Percentiles rank a stretch among this genome's conserved stretches.
These are phyloP conservation scores for Thelonectria rubi DNA, from an alignment of 2,329 filamentous ascomycete species.

Conservation along the genomic window DNA sequence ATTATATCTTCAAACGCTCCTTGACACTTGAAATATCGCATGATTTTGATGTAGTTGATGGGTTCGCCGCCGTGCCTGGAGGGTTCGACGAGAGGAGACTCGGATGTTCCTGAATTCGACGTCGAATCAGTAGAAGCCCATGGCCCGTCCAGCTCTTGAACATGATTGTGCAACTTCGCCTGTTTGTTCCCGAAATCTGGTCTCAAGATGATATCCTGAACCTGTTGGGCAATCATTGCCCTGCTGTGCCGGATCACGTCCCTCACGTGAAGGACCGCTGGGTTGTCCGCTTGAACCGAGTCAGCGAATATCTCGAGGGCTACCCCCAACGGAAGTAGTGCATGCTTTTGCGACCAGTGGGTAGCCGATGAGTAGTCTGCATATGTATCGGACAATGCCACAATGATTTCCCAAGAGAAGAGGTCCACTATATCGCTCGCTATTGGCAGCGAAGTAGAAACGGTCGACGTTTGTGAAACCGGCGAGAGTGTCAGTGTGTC, in stretches of 20 bases:
- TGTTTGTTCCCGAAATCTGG: background rate
- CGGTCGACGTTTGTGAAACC: background rate
- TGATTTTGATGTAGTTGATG: background rate
- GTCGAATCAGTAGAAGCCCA: background rate
- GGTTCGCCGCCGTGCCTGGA: background rate
- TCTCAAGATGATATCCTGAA: background rate
- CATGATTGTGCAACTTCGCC: background rate
- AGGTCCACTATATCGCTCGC: background rate
- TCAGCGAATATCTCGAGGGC: background rate
- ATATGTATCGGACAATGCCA: background rate
- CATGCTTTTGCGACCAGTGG: background rate
- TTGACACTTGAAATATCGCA: background rate
- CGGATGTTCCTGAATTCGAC: background rate
- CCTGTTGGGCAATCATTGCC: background rate
- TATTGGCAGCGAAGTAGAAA: background rate
- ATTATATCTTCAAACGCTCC: too few species aligned
- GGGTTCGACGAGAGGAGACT: background rate
- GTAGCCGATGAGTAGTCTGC: background rate
- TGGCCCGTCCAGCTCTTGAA: background rate
- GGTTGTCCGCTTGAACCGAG: background rate
- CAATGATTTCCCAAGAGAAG: background rate
- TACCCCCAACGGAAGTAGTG: background rate
- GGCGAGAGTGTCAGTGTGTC: background rate
- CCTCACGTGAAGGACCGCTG: background rate
- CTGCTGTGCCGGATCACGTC: background rate